Evolutionary conservation across 2,329 filamentous ascomycete genomes (phyloP), one percentile per base, ranked within the genome.

Genomic region (Cordyceps fumosorosea): DNA sequence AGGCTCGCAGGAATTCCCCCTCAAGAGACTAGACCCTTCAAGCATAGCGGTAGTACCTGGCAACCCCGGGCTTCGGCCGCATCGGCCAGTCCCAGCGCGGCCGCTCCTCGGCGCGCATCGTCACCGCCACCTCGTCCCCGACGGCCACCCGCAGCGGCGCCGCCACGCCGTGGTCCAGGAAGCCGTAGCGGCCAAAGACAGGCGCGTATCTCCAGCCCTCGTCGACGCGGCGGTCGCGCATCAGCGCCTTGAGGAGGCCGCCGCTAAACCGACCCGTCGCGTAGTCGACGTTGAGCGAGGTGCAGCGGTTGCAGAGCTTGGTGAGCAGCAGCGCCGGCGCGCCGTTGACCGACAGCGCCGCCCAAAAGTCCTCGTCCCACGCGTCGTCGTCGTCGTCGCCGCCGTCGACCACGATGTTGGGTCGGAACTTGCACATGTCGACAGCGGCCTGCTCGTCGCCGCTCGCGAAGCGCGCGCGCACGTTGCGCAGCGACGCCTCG

Each of bases 301-400:
- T 75, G 72, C 89, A 93, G 45, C 89, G 79, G 40, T 79, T 81
- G 70, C 89, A 92, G 71, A 91, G 89, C 57, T 84, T 84, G 40
- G 87, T 91, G 34, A 91, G 75, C 5, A 81, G 69, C 7, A 91
- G 75, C 47, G 74, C 75, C 5, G 71, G 69, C 20, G 62, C 34
- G 40, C 65, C 64, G 56, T 69, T 65, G 45, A 89, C 71, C 18
- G 72, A 72, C 40, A 91, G 72, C 68, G 87, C 84, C 3, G 77
- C 82, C 89, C 88, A 92, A 69, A 82, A 90, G 70, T 92, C 89
- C 71, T 92, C 89, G 14, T 87, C 86, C 70, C 83, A 92, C 1
- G 83, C 75, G 12, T 83, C 75, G 11, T 74, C 72, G 5, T 83
- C 80, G 3, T n/a, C n/a, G n/a, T 6, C 29, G 29, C 29, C 29